Conservation (phyloP, 2,329 filamentous ascomycete genomes). For the Apiospora aurea region DNA sequence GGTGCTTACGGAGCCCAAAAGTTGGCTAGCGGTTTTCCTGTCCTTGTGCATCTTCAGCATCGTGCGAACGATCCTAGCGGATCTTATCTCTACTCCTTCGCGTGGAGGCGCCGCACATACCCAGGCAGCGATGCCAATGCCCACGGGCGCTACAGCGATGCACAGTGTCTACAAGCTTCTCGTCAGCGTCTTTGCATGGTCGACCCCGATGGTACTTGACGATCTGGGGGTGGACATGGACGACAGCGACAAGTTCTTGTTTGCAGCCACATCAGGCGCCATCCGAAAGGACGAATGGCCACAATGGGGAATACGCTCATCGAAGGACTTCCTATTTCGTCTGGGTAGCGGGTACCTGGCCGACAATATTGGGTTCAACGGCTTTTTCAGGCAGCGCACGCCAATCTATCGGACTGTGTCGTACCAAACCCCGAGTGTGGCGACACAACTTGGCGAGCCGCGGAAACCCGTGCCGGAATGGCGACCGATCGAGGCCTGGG, state of each 20-base stretch:
- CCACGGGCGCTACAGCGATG: conserved; percentile 45
- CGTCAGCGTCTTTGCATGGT: conserved; percentile 56
- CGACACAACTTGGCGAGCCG: conserved; percentile 42
- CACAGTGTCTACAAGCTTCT: conserved; percentile 59
- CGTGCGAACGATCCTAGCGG: conserved; percentile 58
- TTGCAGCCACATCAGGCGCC: conserved; percentile 52
- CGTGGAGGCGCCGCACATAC: conserved; percentile 36
- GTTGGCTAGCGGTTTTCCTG: conserved; percentile 60
- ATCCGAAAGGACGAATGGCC: conserved; percentile 56
- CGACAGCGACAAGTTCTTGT: conserved; percentile 53
- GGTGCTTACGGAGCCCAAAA: conserved; percentile 48
- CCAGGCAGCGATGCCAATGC: conserved; percentile 36
- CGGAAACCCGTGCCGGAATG: conserved; percentile 49
- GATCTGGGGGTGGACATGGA: conserved; percentile 49
- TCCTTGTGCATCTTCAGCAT: conserved; percentile 67
- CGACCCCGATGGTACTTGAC: conserved; percentile 54
- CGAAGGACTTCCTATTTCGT: conserved; percentile 56
- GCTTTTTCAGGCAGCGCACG: conserved; percentile 50
- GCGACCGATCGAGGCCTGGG: conserved; percentile 46
- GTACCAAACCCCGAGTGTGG: conserved; percentile 43
- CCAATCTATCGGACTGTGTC: conserved; percentile 42
- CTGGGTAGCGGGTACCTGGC: conserved; percentile 53
- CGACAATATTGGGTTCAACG: conserved; percentile 48
- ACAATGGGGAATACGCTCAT: conserved; percentile 53
- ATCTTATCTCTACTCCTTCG: conserved; percentile 48